Conservation (phyloP, 441 rosid genomes). For the Gossypium laxum region DNA sequence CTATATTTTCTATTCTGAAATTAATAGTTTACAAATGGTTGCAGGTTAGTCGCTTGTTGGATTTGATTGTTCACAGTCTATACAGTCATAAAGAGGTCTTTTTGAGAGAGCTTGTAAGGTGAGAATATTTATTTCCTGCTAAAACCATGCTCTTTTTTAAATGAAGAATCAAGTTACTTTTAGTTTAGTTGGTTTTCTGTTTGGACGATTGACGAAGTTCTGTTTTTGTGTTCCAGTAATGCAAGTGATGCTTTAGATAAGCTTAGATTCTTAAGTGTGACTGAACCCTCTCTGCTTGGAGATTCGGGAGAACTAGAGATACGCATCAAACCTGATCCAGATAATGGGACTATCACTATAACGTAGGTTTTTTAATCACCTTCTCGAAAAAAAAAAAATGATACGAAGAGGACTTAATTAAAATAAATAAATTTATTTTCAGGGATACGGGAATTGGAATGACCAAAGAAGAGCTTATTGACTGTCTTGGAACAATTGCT, state of each 20-base stretch:
- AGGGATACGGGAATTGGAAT: constrained; percentile 96
- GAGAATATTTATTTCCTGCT: constrained; percentile 15
- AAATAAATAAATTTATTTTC: constrained; percentile 41
- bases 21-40: constrained; percentile 6
- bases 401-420: not conserved
- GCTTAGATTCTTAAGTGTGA: constrained; percentile 86
- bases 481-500: constrained; percentile 97
- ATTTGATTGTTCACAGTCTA: constrained; percentile 93
- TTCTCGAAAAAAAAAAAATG: not conserved
- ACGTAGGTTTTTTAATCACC: constrained; percentile 29
- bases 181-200: not conserved
- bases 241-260: constrained; percentile 98
- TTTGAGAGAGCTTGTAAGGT: constrained; percentile 94
- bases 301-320: constrained; percentile 87
- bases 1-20: not conserved
- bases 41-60: constrained; percentile 88
- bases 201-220: not conserved
- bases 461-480: constrained; percentile 90
- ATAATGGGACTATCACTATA: constrained; percentile 75
- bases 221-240: constrained; percentile 41
- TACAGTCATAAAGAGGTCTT: constrained; percentile 97
- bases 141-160: not conserved
- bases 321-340: constrained; percentile 77
- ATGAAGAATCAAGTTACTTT: too few relatives aligned
- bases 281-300: constrained; percentile 83